These are phyloP conservation scores for Dothistroma pini DNA, from an alignment of 2,329 filamentous ascomycete species.

Conservation along the genomic window DNA sequence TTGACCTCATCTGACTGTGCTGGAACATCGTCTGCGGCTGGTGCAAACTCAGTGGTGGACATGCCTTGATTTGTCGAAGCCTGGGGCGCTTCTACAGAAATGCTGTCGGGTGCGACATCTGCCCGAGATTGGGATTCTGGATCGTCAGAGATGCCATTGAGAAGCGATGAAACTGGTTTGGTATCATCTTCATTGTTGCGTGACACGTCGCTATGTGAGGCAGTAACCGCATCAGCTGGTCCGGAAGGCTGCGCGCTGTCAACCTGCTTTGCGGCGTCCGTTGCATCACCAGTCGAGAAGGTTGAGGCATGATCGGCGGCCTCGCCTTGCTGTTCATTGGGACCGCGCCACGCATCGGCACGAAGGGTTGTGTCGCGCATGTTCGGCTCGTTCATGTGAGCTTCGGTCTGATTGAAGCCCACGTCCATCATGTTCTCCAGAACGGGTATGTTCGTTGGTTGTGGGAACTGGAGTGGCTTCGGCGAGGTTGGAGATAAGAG, in stretches of 20 bases:
- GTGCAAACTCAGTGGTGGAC: slow-evolving; percentile 12
- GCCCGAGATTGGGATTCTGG: slow-evolving; percentile 15
- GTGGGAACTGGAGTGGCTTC: slow-evolving; percentile 64
- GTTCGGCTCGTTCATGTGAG: slow-evolving; percentile 46
- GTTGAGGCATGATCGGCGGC: slow-evolving; percentile 16
- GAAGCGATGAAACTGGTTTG: slow-evolving; percentile 13
- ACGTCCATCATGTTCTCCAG: slow-evolving; percentile 70
- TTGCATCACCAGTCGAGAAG: slow-evolving; percentile 22
- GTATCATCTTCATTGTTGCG: slow-evolving; percentile 15
- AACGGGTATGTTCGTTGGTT: slow-evolving; percentile 66
- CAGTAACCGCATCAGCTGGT: not conserved
- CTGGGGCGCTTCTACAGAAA: slow-evolving; percentile 12
- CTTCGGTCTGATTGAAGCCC: slow-evolving; percentile 63
- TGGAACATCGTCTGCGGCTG: slow-evolving; percentile 14
- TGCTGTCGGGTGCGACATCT: slow-evolving; percentile 13
- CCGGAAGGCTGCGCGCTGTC: slow-evolving; percentile 3
- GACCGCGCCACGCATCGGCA: slow-evolving; percentile 34
- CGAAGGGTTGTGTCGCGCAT: slow-evolving; percentile 34
- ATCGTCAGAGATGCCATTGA: slow-evolving; percentile 23
- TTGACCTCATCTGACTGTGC: slow-evolving; percentile 25
- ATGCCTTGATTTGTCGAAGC: slow-evolving; percentile 17
- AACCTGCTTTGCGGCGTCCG: slow-evolving; percentile 8
- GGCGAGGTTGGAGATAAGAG: slow-evolving; percentile 65
- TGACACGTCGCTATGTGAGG: slow-evolving; percentile 25
- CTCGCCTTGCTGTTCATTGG: slow-evolving; percentile 23